Base-by-base conservation (phyloP, 768 basidiomycete genomes). In the Tylopilus sp. region DNA sequence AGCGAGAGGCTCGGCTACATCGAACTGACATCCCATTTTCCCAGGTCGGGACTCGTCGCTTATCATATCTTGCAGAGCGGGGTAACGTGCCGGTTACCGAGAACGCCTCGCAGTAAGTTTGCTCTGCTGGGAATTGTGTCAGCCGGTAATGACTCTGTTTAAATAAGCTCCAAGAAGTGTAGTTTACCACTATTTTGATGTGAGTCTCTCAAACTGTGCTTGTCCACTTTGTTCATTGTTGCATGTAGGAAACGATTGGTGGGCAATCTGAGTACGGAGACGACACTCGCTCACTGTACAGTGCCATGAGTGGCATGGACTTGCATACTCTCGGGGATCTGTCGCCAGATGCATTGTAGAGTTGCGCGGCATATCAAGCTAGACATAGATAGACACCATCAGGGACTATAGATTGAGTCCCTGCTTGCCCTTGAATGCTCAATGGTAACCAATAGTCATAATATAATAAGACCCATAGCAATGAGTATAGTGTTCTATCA, bases 121-220 rank as follows among this genome's bases (percentile, higher is more conserved):
- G 53, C 48, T 23, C 40, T 39, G 4, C 21, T 22, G 17, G 22
- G 6, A 25, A 10, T 20, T 6, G 15, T 44, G 26, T 54, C 41
- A 4, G 23, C 12, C 38, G 43, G 53, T 48, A 55, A 57, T 30
- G 12, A 25, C 57, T 43, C 42, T 41, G 10, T 38, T 50, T 48
- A 62, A n/a, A n/a, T n/a, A n/a, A 94, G 92, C 94, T 13, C 94
- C 94, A 48, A 79, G 93, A 57, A 87, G 87, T 58, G 75, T 93
- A 42, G 87, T 91, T 18, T 76, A 85, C 58, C 93, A 95, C 66
- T 99, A 95, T 75, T 98, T 99, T 69, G 93, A 95, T 70, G 95
- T 91, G 51, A 56, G 86, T 74, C 8, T 39, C 25, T 18, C 25
- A 11, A 41, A 6, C 11, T 22, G 4, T 13, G 17, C 45, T 43